A percentile compares a stretch with the other conserved stretches of the same genome.
Conservation (phyloP, 2,329 filamentous ascomycete genomes). For the Calonectria pteridis region DNA sequence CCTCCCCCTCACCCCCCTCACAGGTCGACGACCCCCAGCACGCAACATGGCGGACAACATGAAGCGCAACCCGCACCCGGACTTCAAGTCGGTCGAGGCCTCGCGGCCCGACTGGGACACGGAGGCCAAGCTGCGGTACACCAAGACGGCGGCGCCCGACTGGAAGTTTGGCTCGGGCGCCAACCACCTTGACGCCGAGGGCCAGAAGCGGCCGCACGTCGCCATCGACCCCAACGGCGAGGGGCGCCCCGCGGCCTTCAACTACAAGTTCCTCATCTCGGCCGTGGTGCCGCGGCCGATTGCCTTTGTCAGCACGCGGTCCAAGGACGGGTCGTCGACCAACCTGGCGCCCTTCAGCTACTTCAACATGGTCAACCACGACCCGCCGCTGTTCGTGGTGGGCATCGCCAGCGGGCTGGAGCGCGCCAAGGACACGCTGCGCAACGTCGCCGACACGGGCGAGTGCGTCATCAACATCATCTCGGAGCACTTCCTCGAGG, state of each 20-base stretch:
- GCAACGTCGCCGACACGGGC: constrained; percentile 76
- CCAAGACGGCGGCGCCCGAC: constrained; percentile 71
- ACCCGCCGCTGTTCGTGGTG: constrained; percentile 85
- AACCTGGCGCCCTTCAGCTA: constrained; percentile 93
- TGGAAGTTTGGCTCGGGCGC: constrained; percentile 77
- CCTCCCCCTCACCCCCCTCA: constrained; percentile 24
- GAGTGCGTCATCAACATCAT: constrained; percentile 93
- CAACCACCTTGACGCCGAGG: constrained; percentile 60
- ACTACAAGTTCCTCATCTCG: constrained; percentile 94
- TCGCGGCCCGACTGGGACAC: constrained; percentile 72
- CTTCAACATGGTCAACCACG: constrained; percentile 85
- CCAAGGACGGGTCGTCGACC: constrained; percentile 68
- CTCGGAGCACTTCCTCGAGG: constrained; percentile 85
- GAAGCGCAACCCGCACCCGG: constrained; percentile 71
- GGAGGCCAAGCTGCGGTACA: constrained; percentile 63
- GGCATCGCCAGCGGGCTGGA: constrained; percentile 60
- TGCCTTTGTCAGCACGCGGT: constrained; percentile 69
- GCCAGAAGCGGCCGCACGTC: constrained; percentile 67
- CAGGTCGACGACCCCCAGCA: neutral
- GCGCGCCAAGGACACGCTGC: constrained; percentile 81
- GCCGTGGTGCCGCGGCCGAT: constrained; percentile 87
- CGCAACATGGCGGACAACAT: constrained; percentile 47
- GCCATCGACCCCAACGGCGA: constrained; percentile 84
- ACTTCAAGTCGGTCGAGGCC: constrained; percentile 80
- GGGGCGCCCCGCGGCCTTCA: constrained; percentile 75